A percentile compares a stretch with the other conserved stretches of the same genome.
Evolutionary conservation across 75 land plant genomes (phyloP).

Genomic region (Azolla pinnata): DNA sequence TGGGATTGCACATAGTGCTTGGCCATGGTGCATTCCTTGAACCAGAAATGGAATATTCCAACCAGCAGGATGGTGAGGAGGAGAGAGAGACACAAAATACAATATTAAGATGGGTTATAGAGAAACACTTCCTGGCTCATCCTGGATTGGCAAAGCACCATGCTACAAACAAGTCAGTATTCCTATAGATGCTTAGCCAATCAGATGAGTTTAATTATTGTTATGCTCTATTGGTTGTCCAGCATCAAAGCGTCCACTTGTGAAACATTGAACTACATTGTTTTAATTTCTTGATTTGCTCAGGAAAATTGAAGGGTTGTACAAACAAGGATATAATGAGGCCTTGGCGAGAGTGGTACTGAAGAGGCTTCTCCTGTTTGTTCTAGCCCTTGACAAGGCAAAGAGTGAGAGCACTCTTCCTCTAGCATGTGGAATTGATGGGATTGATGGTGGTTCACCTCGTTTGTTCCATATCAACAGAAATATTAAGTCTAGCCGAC

Average conservation of each 20-base stretch:
- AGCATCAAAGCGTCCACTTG: too few species aligned
- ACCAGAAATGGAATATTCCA: neutral
- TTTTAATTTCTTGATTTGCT: neutral
- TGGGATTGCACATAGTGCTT: slow-evolving; percentile 61
- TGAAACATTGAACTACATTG: too few species aligned
- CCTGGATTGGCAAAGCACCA: slow-evolving; percentile 53
- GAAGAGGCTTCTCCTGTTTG: slow-evolving; percentile 69
- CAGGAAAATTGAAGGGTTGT: slow-evolving; percentile 40
- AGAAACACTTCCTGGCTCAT: slow-evolving; percentile 63
- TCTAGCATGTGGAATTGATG: slow-evolving; percentile 64
- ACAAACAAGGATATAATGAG: slow-evolving; percentile 63
- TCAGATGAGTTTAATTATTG: too few species aligned
- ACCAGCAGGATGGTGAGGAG: slow-evolving; percentile 12
- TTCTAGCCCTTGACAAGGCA: slow-evolving; percentile 58
- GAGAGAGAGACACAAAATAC: slow-evolving; percentile 20
- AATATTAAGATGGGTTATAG: slow-evolving; percentile 54
- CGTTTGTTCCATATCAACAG: slow-evolving; percentile 38
- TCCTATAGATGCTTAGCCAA: too few species aligned
- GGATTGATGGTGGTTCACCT: slow-evolving; percentile 87
- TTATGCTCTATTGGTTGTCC: too few species aligned
- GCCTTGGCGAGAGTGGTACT: slow-evolving; percentile 58
- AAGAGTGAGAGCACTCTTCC: slow-evolving; percentile 52
- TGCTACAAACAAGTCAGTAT: slow-evolving; percentile 57
- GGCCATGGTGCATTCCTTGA: slow-evolving; percentile 44
- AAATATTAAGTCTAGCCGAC: slow-evolving; percentile 63